Percentiles rank a stretch among this genome's conserved stretches.
Evolutionary conservation across 371 early-diverging fungal genomes (phyloP).

Genomic region (Apophysomyces elegans): DNA sequence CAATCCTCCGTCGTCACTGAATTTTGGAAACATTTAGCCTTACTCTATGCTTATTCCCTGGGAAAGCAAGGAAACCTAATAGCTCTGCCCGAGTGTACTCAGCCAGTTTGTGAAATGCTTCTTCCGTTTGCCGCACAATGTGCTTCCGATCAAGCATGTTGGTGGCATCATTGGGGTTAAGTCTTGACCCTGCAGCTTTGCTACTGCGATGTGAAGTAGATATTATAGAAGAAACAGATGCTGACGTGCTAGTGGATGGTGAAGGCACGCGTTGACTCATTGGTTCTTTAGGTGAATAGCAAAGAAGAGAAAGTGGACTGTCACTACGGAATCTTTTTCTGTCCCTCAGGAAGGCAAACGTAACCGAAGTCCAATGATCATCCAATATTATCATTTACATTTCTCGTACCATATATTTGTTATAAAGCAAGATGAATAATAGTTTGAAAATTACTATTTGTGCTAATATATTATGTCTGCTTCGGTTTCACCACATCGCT

Average conservation of each 20-base stretch:
- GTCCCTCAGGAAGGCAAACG: too few relatives aligned
- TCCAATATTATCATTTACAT: too few relatives aligned
- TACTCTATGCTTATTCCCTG: background rate
- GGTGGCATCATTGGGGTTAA: slow-evolving; percentile 44
- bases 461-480: background rate
- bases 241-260: background rate
- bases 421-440: too few relatives aligned
- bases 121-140: slow-evolving; percentile 56
- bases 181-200: background rate
- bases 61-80: slow-evolving; percentile 32
- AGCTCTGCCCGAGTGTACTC: slow-evolving; percentile 63
- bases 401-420: too few relatives aligned
- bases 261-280: background rate
- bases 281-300: background rate
- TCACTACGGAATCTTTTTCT: background rate
- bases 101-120: slow-evolving; percentile 58
- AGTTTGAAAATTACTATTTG: too few relatives aligned
- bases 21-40: background rate
- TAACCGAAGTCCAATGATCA: too few relatives aligned
- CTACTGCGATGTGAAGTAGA: background rate
- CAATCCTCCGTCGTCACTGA: slow-evolving; percentile 66
- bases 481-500: background rate
- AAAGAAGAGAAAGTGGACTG: background rate
- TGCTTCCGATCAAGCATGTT: slow-evolving; percentile 53
- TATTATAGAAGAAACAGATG: slow-evolving; percentile 1